Conservation (phyloP, 148 eudicot genomes). For the Limonium bicolor region DNA sequence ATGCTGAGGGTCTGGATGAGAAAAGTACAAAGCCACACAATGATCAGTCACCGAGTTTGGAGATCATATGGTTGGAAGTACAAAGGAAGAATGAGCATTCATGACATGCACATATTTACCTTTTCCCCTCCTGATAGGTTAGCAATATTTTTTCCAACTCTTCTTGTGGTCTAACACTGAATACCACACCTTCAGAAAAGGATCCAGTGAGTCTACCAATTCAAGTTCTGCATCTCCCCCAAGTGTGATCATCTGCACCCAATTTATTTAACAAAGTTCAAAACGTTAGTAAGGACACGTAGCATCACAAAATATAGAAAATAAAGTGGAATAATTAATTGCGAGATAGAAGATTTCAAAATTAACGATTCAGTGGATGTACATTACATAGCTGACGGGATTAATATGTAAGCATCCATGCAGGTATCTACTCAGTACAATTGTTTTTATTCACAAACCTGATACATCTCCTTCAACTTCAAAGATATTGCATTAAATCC, state of each 20-base stretch:
- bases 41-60: background rate
- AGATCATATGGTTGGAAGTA: no score
- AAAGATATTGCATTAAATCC: slow-evolving; percentile 88
- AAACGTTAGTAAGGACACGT: background rate
- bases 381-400: background rate
- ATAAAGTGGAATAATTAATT: no score
- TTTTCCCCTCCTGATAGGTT: slow-evolving; percentile 98
- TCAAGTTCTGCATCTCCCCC: slow-evolving; percentile 97
- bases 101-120: no score
- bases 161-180: slow-evolving; percentile 94
- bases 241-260: slow-evolving; percentile 79
- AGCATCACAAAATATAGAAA: no score
- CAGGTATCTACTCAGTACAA: no score
- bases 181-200: slow-evolving; percentile 98
- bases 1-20: slow-evolving; percentile 72
- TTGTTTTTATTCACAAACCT: slow-evolving; percentile 25
- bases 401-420: no score
- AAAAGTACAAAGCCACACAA: background rate
- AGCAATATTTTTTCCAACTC: slow-evolving; percentile 94
- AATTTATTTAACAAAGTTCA: background rate
- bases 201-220: slow-evolving; percentile 86
- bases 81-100: no score
- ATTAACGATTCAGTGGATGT: no score
- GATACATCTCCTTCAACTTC: slow-evolving; percentile 95
- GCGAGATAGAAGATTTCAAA: no score